Base-by-base conservation (phyloP, 257 asterid species). In the Handroanthus guayacan region DNA sequence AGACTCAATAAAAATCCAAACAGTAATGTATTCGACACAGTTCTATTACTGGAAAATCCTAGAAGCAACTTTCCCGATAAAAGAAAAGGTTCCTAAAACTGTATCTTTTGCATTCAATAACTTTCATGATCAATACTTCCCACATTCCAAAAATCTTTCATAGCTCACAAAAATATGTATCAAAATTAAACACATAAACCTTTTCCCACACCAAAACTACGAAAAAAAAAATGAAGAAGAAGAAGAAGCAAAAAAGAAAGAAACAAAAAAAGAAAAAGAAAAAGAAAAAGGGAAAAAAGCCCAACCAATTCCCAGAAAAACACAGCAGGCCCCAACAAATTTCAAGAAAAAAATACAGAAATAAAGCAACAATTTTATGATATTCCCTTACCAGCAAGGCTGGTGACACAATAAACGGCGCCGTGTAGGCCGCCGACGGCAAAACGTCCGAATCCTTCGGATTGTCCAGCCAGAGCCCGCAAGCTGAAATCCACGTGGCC, bases 371-470 rank as follows among this genome's bases (percentile, higher is more conserved):
- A 57, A 41, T 51, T 20, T 6, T 14, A 52, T 13, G 52, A 17
- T 13, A 1, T 52, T n/a, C 37, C 9, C 7, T 41, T 60, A 94
- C 98, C 97, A 39, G 94, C 81, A 38, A 94, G 91, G 45, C 88
- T 74, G 67, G 90, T 89, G 85, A 92, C 98, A 34, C 76, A 64
- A 79, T 84, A 87, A 69, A 90, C 78, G 74, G 88, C 87, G 71
- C 97, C 97, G 70, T 87, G 75, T 9, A 84, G 85, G 36, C 97
- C 98, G 75, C 97, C 98, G 74, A 87, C 55, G 31, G 98, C 75
- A 67, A 76, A 82, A 13, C 96, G 86, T 64, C 97, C 98, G 86
- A 92, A 94, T 14, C 97, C 98, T 91, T 94, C 97, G 20, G 98
- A 97, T 69, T 85, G 90, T 74, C 85, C 93, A 54, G 97, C 93